Conservation (phyloP, 1,284 basidiomycete genomes). For the Ceratobasidium sp. region DNA sequence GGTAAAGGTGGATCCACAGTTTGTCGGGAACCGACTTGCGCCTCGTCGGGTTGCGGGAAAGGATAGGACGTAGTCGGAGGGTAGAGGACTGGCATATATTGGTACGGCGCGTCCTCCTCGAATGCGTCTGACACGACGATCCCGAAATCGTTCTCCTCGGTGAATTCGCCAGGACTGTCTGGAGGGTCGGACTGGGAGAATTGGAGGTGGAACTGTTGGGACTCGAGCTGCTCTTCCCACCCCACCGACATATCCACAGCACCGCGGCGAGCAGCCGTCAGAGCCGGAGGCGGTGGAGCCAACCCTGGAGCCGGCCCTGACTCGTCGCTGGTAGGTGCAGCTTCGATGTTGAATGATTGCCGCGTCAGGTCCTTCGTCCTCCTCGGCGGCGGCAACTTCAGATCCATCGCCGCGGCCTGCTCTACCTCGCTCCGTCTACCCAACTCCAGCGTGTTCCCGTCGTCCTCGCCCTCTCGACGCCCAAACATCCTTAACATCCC, state of each 20-base stretch:
- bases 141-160: conserved; percentile 43
- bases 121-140: conserved; percentile 38
- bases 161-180: conserved; percentile 31
- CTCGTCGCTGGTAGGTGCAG: background rate
- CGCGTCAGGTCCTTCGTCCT: conserved; percentile 31
- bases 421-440: background rate
- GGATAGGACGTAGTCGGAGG: background rate
- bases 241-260: background rate
- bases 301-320: background rate
- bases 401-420: background rate
- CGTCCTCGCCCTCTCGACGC: background rate
- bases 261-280: conserved; percentile 10
- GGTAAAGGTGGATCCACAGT: background rate
- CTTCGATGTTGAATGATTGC: conserved; percentile 15
- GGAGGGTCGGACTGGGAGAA: background rate
- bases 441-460: background rate
- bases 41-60: background rate
- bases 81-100: background rate
- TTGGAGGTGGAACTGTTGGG: background rate
- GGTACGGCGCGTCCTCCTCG: conserved; percentile 28
- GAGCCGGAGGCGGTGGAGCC: background rate
- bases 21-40: too few relatives aligned
- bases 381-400: conserved; percentile 23
- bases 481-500: conserved; percentile 12
- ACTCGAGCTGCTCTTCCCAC: conserved; percentile 1